phyloP scores from a whole-genome alignment of 1,284 basidiomycete species.

The Ceratobasidium sp. region DNA sequence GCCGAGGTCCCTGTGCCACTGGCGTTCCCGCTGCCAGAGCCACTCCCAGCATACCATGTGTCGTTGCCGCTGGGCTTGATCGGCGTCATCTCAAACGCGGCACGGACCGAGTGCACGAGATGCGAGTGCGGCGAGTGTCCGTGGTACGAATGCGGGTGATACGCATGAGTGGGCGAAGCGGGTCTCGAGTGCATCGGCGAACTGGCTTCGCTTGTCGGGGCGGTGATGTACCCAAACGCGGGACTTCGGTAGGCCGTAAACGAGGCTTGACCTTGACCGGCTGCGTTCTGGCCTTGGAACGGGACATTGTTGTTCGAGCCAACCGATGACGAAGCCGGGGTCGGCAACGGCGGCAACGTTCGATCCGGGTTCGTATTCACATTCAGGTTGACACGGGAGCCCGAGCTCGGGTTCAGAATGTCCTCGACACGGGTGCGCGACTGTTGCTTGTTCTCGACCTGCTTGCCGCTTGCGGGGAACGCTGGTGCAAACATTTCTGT shows the following conservation, averaged over 20 bases:
- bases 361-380: conserved; percentile 33
- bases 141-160: conserved; percentile 37
- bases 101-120: conserved; percentile 78
- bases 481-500: conserved; percentile 18
- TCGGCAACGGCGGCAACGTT: conserved; percentile 30
- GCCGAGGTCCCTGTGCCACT: conserved; percentile 28
- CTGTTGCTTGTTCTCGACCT: conserved; percentile 11
- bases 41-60: conserved; percentile 3
- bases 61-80: conserved; percentile 52
- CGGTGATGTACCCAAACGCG: conserved; percentile 41
- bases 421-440: conserved; percentile 38
- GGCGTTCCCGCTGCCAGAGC: not conserved
- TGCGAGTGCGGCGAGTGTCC: conserved; percentile 57
- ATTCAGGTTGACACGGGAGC: conserved; percentile 3
- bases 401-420: conserved; percentile 17
- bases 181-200: conserved; percentile 41
- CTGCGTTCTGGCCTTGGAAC: not conserved
- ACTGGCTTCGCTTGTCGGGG: conserved; percentile 37
- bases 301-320: conserved; percentile 5
- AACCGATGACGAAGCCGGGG: conserved; percentile 31
- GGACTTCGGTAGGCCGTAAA: conserved; percentile 35
- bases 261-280: not conserved
- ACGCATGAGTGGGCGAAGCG: conserved; percentile 30
- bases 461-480: conserved; percentile 4
- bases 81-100: conserved; percentile 90